Base-by-base conservation (phyloP, 306 rosid genomes). In the Citrullus colocynthis region DNA sequence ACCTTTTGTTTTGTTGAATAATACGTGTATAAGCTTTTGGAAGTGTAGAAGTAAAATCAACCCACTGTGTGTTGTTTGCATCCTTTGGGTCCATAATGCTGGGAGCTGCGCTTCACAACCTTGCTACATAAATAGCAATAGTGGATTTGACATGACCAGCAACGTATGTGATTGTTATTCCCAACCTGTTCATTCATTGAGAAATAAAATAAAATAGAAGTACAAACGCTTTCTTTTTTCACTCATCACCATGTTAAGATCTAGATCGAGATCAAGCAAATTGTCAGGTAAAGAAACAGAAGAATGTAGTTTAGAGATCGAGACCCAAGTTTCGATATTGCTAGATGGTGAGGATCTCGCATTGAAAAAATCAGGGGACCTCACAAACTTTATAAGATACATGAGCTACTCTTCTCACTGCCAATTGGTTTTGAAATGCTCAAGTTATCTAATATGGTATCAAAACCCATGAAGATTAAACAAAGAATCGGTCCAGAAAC, bases 141-240 rank as follows among this genome's bases (percentile, higher is more conserved):
- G 81, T 94, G 94, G 81, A 67, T 74, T 85, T 89, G 97, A 80
- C 97, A 94, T 9, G 97, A 85, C 97, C 96, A 87, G 88, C 98
- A 94, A 59, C 87, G 86, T 67, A 91, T 78, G 82, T 91, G 97
- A 80, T 94, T 94, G 80, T 91, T 91, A 81, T 94, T 91, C 76
- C 88, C 93, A 74, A 91, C 78, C 97, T 94, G 96, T 80, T 60
- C 76, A 79, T 58, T 58, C 62, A 78, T 81, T 39, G 5, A 11
- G 41, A 63, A 36, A 58, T 3, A 11, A 24, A 18, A 55, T 18
- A 18, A 20, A 64, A 14, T 9, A 32, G 17, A 32, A 64, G 17
- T 6, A 65, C 28, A 8, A 42, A 67, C 52, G 13, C 65, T 36
- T 64, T 36, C 39, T 6, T 63, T 34, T 36, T 63, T 16, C 21